Conservation (phyloP, 1,139 yeast genomes). For the Zygosaccharomyces pseudobailii region DNA sequence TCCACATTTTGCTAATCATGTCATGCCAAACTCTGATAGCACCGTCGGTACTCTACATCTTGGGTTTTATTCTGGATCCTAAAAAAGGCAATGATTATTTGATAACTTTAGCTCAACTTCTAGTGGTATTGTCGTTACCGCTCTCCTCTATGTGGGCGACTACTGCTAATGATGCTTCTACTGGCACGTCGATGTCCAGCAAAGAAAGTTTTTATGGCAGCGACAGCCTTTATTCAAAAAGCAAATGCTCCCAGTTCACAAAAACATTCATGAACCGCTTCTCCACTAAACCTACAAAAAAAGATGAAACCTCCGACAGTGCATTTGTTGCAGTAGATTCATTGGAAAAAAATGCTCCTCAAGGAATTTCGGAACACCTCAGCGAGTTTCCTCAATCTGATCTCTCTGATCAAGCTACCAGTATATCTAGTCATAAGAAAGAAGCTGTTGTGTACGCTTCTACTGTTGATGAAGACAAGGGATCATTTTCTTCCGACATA, state of each 20-base stretch:
- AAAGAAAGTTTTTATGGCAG: not conserved
- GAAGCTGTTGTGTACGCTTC: conserved; percentile 7
- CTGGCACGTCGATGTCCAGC: conserved; percentile 25
- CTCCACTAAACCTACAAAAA: not conserved
- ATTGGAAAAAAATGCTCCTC: conserved; percentile 8
- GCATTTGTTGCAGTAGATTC: conserved; percentile 6
- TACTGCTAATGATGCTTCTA: conserved; percentile 46
- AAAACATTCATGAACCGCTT: conserved; percentile 1
- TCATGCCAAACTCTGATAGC: conserved; percentile 74
- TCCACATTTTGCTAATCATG: conserved; percentile 77
- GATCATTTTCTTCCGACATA: conserved; percentile 22
- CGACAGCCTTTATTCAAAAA: conserved; percentile 1
- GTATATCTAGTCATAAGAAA: not conserved
- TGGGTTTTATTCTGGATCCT: conserved; percentile 41
- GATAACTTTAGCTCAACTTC: conserved; percentile 40
- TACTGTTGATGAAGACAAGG: conserved; percentile 34
- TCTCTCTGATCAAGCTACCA: not conserved
- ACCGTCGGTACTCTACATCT: conserved; percentile 65
- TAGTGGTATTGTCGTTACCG: conserved; percentile 67
- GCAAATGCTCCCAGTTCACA: not conserved
- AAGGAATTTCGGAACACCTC: conserved; percentile 10
- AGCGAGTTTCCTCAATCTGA: not conserved
- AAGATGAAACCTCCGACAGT: conserved; percentile 6
- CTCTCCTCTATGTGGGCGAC: conserved; percentile 85
- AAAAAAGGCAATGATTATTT: conserved; percentile 32